A percentile compares a stretch with the other conserved stretches of the same genome.
These are phyloP conservation scores for Calonectria fujianensis DNA, from an alignment of 2,329 filamentous ascomycete species.

Conservation along the genomic window DNA sequence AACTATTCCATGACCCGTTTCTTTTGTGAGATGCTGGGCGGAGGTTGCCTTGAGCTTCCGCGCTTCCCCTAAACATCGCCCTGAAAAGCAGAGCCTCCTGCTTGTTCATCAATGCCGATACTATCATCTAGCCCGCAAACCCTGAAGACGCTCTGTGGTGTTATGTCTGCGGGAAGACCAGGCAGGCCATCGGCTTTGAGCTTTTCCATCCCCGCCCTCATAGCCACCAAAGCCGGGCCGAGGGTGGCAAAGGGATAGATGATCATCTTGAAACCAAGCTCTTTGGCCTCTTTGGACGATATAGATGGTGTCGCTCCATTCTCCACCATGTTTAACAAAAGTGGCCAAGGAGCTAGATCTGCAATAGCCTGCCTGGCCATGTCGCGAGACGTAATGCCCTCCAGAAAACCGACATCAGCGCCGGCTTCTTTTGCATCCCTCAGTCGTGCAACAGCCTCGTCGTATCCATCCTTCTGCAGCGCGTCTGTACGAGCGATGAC, in stretches of 20 bases:
- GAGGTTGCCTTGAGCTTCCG: not conserved
- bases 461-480: constrained; percentile 13
- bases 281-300: constrained; percentile 8
- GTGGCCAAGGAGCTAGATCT: constrained; percentile 13
- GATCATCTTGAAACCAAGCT: constrained; percentile 3
- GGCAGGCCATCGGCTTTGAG: constrained; percentile 6
- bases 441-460: not conserved
- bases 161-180: constrained; percentile 1
- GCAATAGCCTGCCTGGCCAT: not conserved
- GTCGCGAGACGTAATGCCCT: constrained; percentile 2
- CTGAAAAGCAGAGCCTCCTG: not conserved
- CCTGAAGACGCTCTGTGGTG: not conserved
- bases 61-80: not conserved
- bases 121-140: not conserved
- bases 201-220: constrained; percentile 10
- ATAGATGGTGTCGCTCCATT: not conserved
- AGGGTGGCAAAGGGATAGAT: constrained; percentile 15
- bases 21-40: not conserved
- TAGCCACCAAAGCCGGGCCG: constrained; percentile 5
- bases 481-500: constrained; percentile 1
- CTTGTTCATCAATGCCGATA: not conserved
- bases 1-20: not conserved
- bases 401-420: constrained; percentile 2
- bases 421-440: not conserved
- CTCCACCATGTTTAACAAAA: constrained; percentile 19